Evolutionary conservation across 768 basidiomycete species (phyloP).

Genomic region (Strobilomyces dryophilus): DNA sequence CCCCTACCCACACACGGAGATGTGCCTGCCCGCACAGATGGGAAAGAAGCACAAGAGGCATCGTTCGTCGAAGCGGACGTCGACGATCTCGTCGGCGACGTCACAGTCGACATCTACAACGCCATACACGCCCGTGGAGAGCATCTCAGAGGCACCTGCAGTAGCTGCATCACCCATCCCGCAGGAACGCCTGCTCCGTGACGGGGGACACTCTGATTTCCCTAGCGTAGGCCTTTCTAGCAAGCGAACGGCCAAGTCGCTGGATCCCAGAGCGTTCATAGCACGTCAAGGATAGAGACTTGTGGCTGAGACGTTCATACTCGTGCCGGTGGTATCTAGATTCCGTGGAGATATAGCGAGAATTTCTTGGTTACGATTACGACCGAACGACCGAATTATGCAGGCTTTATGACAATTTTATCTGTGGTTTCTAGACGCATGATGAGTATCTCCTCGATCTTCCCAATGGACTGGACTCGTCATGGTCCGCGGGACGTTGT

Average conservation of each 20-base stretch:
- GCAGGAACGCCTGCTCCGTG: constrained; percentile 31
- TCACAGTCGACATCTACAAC: constrained; percentile 48
- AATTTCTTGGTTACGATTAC: background rate
- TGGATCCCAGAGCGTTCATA: constrained; percentile 40
- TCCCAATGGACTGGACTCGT: too few species aligned
- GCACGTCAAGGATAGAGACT: constrained; percentile 20
- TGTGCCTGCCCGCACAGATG: constrained; percentile 21
- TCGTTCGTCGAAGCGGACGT: constrained; percentile 27
- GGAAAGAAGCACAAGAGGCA: constrained; percentile 15
- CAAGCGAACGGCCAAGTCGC: constrained; percentile 28
- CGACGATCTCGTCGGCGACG: constrained; percentile 37
- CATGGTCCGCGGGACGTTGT: too few species aligned
- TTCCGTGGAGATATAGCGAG: background rate
- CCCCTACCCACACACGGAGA: constrained; percentile 26
- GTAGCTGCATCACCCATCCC: constrained; percentile 25
- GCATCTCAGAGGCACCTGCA: constrained; percentile 27
- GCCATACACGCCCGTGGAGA: constrained; percentile 33
- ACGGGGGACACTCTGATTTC: constrained; percentile 25
- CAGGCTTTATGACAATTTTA: background rate
- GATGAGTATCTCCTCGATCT: too few species aligned
- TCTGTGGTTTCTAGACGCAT: too few species aligned
- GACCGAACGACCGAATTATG: too few species aligned
- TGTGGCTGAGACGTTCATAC: too few species aligned
- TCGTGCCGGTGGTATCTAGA: background rate
- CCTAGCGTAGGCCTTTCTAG: constrained; percentile 38